Conservation (phyloP, 768 basidiomycete species). For the Royoungia palumana region DNA sequence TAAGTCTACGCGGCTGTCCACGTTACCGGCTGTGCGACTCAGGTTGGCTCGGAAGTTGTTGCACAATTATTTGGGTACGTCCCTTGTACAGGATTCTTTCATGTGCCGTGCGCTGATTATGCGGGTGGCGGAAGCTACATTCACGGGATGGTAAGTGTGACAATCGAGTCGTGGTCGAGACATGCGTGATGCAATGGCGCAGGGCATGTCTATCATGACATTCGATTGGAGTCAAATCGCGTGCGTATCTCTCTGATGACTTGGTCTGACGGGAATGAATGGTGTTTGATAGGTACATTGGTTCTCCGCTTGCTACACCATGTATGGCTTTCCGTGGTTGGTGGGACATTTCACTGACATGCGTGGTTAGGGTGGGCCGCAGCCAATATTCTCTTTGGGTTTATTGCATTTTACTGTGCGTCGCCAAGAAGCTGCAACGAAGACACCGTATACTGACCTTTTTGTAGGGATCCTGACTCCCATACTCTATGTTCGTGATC, state of each 20-base stretch:
- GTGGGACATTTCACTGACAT: not conserved
- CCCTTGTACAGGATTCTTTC: not conserved
- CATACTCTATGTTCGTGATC: slow-evolving; percentile 46
- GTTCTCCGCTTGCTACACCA: slow-evolving; percentile 65
- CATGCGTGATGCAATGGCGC: not conserved
- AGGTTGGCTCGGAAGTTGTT: slow-evolving; percentile 31
- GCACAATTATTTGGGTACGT: slow-evolving; percentile 48
- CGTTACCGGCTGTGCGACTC: slow-evolving; percentile 20
- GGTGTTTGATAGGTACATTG: slow-evolving; percentile 21
- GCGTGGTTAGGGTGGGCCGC: slow-evolving; percentile 59
- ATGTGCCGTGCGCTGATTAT: not conserved
- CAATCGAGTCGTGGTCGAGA: not conserved
- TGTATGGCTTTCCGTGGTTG: slow-evolving; percentile 29
- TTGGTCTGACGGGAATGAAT: not conserved
- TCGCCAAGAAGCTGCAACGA: not conserved
- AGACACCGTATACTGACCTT: not conserved
- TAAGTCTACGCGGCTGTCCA: slow-evolving; percentile 25
- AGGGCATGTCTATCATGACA: slow-evolving; percentile 69
- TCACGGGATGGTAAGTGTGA: slow-evolving; percentile 43
- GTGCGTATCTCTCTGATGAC: slow-evolving; percentile 16
- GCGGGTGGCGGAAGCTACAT: slow-evolving; percentile 22
- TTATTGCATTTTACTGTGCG: slow-evolving; percentile 69
- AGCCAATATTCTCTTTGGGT: slow-evolving; percentile 65
- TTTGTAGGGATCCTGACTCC: slow-evolving; percentile 32
- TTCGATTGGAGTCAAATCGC: slow-evolving; percentile 79